These are phyloP conservation scores for Goffeauzyma gilvescens DNA, from an alignment of 768 basidiomycete genomes.

Conservation along the genomic window DNA sequence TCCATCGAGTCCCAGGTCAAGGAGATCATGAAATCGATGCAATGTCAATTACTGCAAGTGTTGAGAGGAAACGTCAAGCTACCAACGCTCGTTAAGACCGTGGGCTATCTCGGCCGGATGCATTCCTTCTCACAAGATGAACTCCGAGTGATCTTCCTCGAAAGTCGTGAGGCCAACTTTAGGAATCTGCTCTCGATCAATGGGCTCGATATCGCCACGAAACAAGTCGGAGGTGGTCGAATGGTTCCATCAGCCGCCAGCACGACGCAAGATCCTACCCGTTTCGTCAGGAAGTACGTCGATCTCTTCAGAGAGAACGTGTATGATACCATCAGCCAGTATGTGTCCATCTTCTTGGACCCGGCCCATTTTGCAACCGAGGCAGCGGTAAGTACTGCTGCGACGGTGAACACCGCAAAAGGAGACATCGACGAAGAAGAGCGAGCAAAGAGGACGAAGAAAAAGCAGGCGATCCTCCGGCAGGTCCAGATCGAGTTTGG, in stretches of 20 bases:
- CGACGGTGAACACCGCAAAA: no score
- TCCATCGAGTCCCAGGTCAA: slow-evolving; percentile 40
- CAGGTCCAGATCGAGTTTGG: background rate
- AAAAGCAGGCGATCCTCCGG: no score
- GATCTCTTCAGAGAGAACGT: slow-evolving; percentile 82
- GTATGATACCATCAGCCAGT: slow-evolving; percentile 80
- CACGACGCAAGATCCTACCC: slow-evolving; percentile 51
- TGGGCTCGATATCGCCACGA: slow-evolving; percentile 34
- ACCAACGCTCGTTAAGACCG: slow-evolving; percentile 72
- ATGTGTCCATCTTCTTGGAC: slow-evolving; percentile 70
- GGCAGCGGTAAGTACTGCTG: background rate
- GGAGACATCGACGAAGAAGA: no score
- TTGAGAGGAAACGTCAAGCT: slow-evolving; percentile 73
- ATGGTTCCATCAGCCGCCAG: slow-evolving; percentile 37
- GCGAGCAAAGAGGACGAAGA: background rate
- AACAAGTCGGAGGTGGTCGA: slow-evolving; percentile 34
- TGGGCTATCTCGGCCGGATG: slow-evolving; percentile 72
- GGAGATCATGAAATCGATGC: slow-evolving; percentile 38
- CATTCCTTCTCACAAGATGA: slow-evolving; percentile 50
- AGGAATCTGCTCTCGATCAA: slow-evolving; percentile 42
- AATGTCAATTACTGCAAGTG: slow-evolving; percentile 54
- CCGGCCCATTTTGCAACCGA: slow-evolving; percentile 1
- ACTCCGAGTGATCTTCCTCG: slow-evolving; percentile 69
- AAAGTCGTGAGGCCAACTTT: slow-evolving; percentile 49
- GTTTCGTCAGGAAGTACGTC: slow-evolving; percentile 67